Percentiles rank a stretch among this genome's conserved stretches.
phyloP scores from a whole-genome alignment of 1,284 basidiomycete genomes.

The Ustilago nuda region DNA sequence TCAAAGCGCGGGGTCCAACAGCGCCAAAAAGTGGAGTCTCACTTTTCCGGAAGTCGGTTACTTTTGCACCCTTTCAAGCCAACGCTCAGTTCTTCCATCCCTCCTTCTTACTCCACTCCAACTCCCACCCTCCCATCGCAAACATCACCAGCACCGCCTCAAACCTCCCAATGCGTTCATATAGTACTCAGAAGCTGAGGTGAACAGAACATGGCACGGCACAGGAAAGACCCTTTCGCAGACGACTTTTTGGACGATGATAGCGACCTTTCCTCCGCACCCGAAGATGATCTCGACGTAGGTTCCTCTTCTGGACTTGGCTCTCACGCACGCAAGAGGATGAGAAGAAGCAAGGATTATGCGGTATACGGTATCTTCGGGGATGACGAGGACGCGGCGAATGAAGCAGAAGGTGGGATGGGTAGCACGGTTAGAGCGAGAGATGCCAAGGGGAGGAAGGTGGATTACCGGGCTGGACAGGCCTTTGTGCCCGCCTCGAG shows the following conservation, averaged over 20 bases:
- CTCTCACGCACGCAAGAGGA: constrained; percentile 23
- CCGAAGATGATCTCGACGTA: constrained; percentile 48
- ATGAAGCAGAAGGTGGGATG: constrained; percentile 20
- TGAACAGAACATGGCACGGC: constrained; percentile 59
- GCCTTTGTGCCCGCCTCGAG: constrained; percentile 39
- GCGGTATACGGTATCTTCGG: constrained; percentile 84
- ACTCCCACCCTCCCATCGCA: neutral
- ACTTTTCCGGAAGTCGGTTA: neutral
- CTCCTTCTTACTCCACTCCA: neutral
- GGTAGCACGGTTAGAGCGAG: constrained; percentile 26
- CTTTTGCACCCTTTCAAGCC: neutral
- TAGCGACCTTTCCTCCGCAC: constrained; percentile 70
- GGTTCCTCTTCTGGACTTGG: constrained; percentile 5
- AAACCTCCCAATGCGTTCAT: no score
- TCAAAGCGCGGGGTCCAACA: constrained; percentile 17
- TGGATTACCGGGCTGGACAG: constrained; percentile 35
- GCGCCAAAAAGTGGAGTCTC: constrained; percentile 8
- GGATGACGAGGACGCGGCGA: constrained; percentile 78
- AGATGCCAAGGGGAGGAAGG: constrained; percentile 27
- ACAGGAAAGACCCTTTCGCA: constrained; percentile 30
- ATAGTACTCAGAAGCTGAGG: neutral
- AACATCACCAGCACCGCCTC: no score
- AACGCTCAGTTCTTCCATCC: constrained; percentile 10
- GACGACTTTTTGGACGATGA: constrained; percentile 65
- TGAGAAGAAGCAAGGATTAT: constrained; percentile 32